A percentile compares a stretch with the other conserved stretches of the same genome.
These are phyloP conservation scores for Cadophora sp. DNA, from an alignment of 2,329 filamentous ascomycete genomes.

Conservation along the genomic window DNA sequence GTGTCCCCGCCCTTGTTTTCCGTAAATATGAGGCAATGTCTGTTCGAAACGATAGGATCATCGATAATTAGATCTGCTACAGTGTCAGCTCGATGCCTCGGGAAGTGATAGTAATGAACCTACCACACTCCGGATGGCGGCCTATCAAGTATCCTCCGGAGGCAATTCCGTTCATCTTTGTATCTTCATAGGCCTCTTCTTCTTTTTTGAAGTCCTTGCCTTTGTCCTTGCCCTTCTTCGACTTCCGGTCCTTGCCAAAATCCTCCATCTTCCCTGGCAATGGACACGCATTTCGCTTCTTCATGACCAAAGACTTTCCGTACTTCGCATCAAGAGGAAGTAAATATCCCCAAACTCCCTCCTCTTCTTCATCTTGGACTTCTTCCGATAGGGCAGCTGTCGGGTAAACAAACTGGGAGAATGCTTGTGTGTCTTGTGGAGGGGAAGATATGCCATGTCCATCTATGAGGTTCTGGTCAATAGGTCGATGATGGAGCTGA, in stretches of 20 bases:
- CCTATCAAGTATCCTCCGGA: constrained; percentile 91
- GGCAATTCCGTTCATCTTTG: constrained; percentile 65
- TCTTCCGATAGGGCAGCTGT: constrained; percentile 78
- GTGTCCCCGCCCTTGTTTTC: constrained; percentile 64
- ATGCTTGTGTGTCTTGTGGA: constrained; percentile 77
- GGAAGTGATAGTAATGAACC: constrained; percentile 47
- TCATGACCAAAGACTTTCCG: constrained; percentile 75
- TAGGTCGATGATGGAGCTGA: constrained; percentile 54
- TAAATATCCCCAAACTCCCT: constrained; percentile 93
- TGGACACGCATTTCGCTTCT: constrained; percentile 75
- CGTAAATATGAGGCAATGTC: constrained; percentile 74
- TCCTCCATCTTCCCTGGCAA: constrained; percentile 56
- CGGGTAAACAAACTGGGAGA: constrained; percentile 82
- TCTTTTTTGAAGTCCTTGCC: constrained; percentile 58
- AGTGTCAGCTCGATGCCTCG: constrained; percentile 6
- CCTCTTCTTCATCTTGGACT: constrained; percentile 77
- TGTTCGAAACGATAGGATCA: constrained; percentile 84
- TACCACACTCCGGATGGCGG: constrained; percentile 92
- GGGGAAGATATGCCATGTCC: constrained; percentile 58
- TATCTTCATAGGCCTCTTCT: constrained; percentile 66
- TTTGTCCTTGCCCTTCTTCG: constrained; percentile 54
- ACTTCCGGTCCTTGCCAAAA: constrained; percentile 48
- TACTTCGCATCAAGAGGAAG: constrained; percentile 78
- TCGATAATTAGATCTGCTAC: constrained; percentile 73
- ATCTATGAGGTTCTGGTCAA: constrained; percentile 47